Evolutionary conservation across 768 basidiomycete species (phyloP), one percentile per base, ranked within the genome.

Genomic region (Chalciporus pseudorubinellus): DNA sequence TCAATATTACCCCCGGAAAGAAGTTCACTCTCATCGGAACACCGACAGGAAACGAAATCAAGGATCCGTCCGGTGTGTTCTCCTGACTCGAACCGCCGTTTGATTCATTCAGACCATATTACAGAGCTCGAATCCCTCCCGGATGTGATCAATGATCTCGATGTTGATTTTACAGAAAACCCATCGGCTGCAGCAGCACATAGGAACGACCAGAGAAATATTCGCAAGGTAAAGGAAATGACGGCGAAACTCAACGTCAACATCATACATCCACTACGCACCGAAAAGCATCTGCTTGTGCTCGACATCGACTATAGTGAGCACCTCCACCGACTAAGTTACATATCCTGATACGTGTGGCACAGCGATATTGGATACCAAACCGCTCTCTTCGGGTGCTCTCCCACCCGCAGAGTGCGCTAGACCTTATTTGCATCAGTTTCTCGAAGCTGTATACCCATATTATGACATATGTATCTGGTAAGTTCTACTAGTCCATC

Each of bases 381-480:
- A 89, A 61, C 90, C 89, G 4, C 70, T 93, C 28, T 87, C 88
- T n/a, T 82, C 83, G 4, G 89, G 91, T 36, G 83, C 85, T 8
- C 71, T 93, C 2, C 91, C 90, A 14, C 82, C 90, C 1, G 70
- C 76, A 4, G 88, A 93, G 72, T 95, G 92, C 66, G 88, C 89
- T 12, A 73, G 93, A 34, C 93, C 93, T 4, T 75, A 81, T 14
- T 73, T 95, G 14, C 93, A 95, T 64, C 83, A 89, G 63, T 93
- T 95, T 62, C 71, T 95, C 19, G 84, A 89, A 64, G 76, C 79
- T 6, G 75, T 90, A 46, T 92, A 93, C 60, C 86, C 85, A 6
- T 75, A 83, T 63, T 95, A 95, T 64, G 92, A 95, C 59, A 89
- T 95, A 54, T 89, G 87, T 59, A 87, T 95, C 55, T 95, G 92